Conservation (phyloP, 2,329 filamentous ascomycete species). For the Endoconidiophora polonica region DNA sequence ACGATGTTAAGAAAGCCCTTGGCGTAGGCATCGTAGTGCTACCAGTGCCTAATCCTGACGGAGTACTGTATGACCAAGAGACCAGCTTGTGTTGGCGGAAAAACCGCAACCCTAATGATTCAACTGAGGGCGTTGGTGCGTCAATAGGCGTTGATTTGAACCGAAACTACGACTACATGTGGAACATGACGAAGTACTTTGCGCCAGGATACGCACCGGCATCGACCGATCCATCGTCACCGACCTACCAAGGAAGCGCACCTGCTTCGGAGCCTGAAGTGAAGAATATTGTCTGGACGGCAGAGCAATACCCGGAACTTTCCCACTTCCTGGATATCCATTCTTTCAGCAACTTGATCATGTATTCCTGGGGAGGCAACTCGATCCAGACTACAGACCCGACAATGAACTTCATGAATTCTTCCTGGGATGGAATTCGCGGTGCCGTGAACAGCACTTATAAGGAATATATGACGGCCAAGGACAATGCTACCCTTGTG, state of each 20-base stretch:
- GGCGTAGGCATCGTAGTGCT: conserved; percentile 36
- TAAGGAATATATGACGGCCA: conserved; percentile 28
- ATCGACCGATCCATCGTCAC: conserved; percentile 24
- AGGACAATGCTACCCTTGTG: conserved; percentile 19
- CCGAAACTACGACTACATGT: conserved; percentile 41
- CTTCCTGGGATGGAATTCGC: conserved; percentile 32
- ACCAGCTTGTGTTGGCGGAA: conserved; percentile 37
- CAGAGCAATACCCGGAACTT: conserved; percentile 32
- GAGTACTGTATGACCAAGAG: conserved; percentile 33
- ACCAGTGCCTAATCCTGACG: conserved; percentile 37
- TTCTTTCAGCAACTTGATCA: conserved; percentile 32
- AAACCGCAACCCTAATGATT: conserved; percentile 31
- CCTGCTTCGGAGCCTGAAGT: conserved; percentile 41
- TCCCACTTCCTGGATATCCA: conserved; percentile 44
- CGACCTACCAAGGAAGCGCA: conserved; percentile 33
- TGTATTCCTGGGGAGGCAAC: conserved; percentile 43
- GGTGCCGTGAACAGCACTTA: conserved; percentile 27
- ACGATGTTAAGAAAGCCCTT: conserved; percentile 34
- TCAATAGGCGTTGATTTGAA: conserved; percentile 30
- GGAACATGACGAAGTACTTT: conserved; percentile 33
- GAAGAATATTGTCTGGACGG: conserved; percentile 34
- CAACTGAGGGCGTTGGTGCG: conserved; percentile 17
- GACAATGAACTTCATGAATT: conserved; percentile 35
- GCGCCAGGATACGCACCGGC: conserved; percentile 23
- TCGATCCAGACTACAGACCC: conserved; percentile 29